Evolutionary conservation across 2,329 filamentous ascomycete species (phyloP), one percentile per base, ranked within the genome.

Genomic region (Calycina herbarum): DNA sequence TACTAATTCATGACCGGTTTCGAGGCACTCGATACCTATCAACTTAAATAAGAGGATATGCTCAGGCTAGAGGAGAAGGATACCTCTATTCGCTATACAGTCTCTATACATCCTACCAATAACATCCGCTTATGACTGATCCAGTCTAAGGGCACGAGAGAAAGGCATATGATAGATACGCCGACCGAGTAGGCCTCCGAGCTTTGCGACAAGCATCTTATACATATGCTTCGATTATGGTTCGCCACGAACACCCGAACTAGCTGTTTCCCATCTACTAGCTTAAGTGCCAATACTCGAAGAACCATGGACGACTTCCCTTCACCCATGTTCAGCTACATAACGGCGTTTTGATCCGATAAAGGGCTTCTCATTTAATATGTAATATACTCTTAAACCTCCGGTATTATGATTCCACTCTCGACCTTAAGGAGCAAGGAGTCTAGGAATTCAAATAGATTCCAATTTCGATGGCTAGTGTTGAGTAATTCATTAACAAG

Each of bases 271-370:
- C 79, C 77, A 58, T 90, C 78, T 0, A 85, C 84, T 0, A 90
- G 73, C 0, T 79, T 75, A 0, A 83, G 76, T 0, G 84, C 84
- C 0, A 89, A 83, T 45, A 90, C 87, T 0, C 89, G 89, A 0
- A 89, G 81, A 59, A 93, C 91, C 1, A 91, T 85, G 0, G 88
- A 89, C 0, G 86, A 87, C 68, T 91, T 92, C 0, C 89, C 89
- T 71, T 90, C 83, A 0, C 89, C 89, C 88, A 92, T 92, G 68
- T 90, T 90, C 1, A 92, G 74, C 70, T 91, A 87, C 78, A 90
- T 82, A 0, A 88, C 82, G 0, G 81, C 74, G 68, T 88, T 90
- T 0, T 72, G 33, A 0, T 71, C 73, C 0, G 72, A 72, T 0
- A 73, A 70, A 0, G 82, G 81, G 0, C 70, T 62, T 1, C 80